Evolutionary conservation across 768 basidiomycete species (phyloP).

Genomic region (Russula earlei): DNA sequence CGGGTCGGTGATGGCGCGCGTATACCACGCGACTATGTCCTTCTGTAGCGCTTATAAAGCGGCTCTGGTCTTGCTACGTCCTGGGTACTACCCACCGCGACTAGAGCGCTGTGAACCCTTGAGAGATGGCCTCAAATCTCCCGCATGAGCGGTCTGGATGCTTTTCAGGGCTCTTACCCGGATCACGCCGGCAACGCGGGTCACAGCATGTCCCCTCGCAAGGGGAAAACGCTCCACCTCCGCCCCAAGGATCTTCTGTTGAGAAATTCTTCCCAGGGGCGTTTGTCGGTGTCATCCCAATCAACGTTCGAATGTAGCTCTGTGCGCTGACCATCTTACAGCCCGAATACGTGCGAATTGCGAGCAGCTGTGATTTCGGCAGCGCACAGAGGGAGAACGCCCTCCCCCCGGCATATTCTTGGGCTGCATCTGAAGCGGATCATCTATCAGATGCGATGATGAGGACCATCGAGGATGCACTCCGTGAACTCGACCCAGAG

Average conservation of each 20-base stretch:
- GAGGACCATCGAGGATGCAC: conserved; percentile 40
- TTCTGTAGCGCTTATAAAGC: conserved; percentile 3
- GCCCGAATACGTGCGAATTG: conserved; percentile 17
- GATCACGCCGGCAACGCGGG: conserved; percentile 14
- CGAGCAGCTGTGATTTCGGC: conserved; percentile 18
- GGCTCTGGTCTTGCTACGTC: not conserved
- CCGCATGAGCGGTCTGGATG: conserved; percentile 11
- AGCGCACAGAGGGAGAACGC: not conserved
- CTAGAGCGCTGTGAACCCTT: not conserved
- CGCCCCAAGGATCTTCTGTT: conserved; percentile 2
- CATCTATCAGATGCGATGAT: conserved; percentile 33
- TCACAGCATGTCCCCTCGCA: not conserved
- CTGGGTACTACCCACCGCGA: not conserved
- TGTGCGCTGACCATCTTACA: not conserved
- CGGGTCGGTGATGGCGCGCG: conserved; percentile 1
- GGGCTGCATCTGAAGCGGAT: conserved; percentile 2
- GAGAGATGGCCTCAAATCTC: conserved; percentile 3
- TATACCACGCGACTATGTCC: not conserved
- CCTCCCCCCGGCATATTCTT: conserved; percentile 21
- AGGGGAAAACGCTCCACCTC: not conserved
- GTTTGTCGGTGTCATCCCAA: not conserved
- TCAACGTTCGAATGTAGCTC: not conserved
- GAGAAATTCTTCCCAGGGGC: conserved; percentile 3
- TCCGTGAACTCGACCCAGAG: conserved; percentile 43
- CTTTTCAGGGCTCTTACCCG: conserved; percentile 16